Percentiles rank a stretch among this genome's conserved stretches.
phyloP scores from a whole-genome alignment of 768 basidiomycete genomes.

The Royoungia palumana region DNA sequence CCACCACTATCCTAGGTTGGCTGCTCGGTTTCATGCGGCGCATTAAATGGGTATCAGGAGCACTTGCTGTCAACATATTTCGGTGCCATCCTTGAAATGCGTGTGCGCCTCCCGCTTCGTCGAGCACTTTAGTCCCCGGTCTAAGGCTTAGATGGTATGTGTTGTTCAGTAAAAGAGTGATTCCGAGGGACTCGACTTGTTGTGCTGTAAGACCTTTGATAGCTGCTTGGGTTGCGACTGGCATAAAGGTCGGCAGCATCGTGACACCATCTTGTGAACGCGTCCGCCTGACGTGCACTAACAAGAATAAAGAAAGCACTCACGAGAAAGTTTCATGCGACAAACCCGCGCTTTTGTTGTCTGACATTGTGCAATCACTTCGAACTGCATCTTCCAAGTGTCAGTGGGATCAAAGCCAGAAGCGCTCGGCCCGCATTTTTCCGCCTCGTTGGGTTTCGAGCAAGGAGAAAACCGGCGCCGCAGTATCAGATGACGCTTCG shows the following conservation, averaged over 20 bases:
- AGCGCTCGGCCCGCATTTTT: slow-evolving; percentile 15
- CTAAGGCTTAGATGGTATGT: slow-evolving; percentile 88
- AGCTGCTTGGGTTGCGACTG: slow-evolving; percentile 87
- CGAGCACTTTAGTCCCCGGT: slow-evolving; percentile 72
- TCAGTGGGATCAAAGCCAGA: slow-evolving; percentile 5
- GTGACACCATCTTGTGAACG: slow-evolving; percentile 64
- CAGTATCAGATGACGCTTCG: slow-evolving; percentile 24
- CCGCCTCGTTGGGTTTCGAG: neutral
- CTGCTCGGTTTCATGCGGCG: neutral
- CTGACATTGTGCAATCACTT: slow-evolving; percentile 74
- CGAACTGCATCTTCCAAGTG: slow-evolving; percentile 61
- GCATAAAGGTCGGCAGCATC: slow-evolving; percentile 89
- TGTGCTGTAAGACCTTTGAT: slow-evolving; percentile 89
- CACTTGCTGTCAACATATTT: slow-evolving; percentile 76
- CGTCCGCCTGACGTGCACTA: slow-evolving; percentile 1
- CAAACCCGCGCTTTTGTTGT: slow-evolving; percentile 83
- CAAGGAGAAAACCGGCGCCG: too few relatives aligned
- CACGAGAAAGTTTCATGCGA: slow-evolving; percentile 80
- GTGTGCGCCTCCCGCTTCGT: slow-evolving; percentile 81
- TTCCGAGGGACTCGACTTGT: slow-evolving; percentile 76
- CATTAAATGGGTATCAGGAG: neutral
- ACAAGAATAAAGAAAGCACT: slow-evolving; percentile 23
- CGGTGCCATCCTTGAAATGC: slow-evolving; percentile 84
- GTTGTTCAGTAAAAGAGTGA: slow-evolving; percentile 85
- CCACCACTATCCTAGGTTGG: slow-evolving; percentile 75